Evolutionary conservation across 2,329 filamentous ascomycete species (phyloP), one percentile per base, ranked within the genome.

Genomic region (Penicillium sp.): DNA sequence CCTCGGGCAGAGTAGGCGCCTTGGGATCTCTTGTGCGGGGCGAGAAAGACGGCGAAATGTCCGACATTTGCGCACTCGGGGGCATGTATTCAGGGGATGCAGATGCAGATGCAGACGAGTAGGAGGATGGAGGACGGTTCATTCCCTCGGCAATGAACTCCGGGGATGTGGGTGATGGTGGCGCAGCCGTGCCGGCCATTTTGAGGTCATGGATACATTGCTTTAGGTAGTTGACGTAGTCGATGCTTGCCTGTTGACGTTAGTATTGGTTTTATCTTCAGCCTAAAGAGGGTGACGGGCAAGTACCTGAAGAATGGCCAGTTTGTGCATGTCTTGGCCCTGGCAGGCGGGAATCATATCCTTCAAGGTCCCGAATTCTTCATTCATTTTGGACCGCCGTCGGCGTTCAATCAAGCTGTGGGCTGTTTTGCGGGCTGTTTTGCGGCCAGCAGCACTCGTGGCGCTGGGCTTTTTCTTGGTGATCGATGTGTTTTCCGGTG

Each of bases 291-390:
- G n/a, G n/a, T n/a, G n/a, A n/a, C n/a, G 11, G 28, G 23, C 5
- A 5, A 22, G 54, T 67, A 94, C 90, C 81, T 96, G 89, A 41
- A 97, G 72, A 58, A 97, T 96, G 13, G 90, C 89, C 47, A 97
- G 74, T 71, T 98, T 98, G 69, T 97, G 93, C 93, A 97, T 97
- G 63, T 97, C 91, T 56, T 84, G 80, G 6, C 89, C 90, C n/a
- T 80, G 82, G 68, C 93, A 97, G 2, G 93, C 91, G 0, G 93
- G 93, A 47, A 97, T 94, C 87, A 98, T 89, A 60, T 85, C 81
- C 71, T 97, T 97, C 55, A 97, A 73, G 13, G 94, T 86, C 1
- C 83, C 86, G 72, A 97, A 97, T 71, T 97, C 93, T 67, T 97
- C 91, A 59, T 98, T 97, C 91, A 97, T 98, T 75, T 97, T 98